Conservation (phyloP, 2,329 filamentous ascomycete species). For the Zelopaecilomyces penicillatus region DNA sequence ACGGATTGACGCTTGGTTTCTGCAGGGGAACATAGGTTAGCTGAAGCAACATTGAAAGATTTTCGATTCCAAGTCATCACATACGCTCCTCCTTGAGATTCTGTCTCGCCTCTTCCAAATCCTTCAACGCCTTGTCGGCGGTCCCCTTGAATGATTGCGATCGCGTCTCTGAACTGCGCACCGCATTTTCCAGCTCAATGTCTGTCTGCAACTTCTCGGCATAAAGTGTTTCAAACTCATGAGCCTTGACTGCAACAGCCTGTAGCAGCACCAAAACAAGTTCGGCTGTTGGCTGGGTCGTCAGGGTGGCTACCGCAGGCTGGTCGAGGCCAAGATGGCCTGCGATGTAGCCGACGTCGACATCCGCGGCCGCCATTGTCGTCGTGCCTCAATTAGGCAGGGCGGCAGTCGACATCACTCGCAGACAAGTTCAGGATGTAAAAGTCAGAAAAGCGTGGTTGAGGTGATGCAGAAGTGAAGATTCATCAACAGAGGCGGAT, state of each 20-base stretch:
- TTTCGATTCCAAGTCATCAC: constrained; percentile 11
- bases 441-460: background rate
- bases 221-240: constrained; percentile 71
- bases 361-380: constrained; percentile 34
- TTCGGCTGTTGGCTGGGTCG: constrained; percentile 65
- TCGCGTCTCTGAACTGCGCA: constrained; percentile 75
- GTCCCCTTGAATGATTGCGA: constrained; percentile 73
- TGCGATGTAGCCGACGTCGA: constrained; percentile 67
- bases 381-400: constrained; percentile 7
- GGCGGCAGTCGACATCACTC: constrained; percentile 9
- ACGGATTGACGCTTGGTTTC: constrained; percentile 68
- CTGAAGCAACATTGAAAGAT: background rate
- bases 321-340: constrained; percentile 62
- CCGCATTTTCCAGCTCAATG: constrained; percentile 86
- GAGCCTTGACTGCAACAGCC: constrained; percentile 68
- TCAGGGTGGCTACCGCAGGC: constrained; percentile 49
- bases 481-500: background rate
- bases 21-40: constrained; percentile 24
- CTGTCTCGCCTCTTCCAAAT: constrained; percentile 71
- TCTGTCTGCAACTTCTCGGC: constrained; percentile 83
- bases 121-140: constrained; percentile 74
- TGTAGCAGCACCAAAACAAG: constrained; percentile 68
- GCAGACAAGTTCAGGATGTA: background rate
- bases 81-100: constrained; percentile 78
- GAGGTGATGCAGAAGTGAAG: background rate